A percentile compares a stretch with the other conserved stretches of the same genome.
These are phyloP conservation scores for Lyophyllum atratum DNA, from an alignment of 768 basidiomycete species.

Conservation along the genomic window DNA sequence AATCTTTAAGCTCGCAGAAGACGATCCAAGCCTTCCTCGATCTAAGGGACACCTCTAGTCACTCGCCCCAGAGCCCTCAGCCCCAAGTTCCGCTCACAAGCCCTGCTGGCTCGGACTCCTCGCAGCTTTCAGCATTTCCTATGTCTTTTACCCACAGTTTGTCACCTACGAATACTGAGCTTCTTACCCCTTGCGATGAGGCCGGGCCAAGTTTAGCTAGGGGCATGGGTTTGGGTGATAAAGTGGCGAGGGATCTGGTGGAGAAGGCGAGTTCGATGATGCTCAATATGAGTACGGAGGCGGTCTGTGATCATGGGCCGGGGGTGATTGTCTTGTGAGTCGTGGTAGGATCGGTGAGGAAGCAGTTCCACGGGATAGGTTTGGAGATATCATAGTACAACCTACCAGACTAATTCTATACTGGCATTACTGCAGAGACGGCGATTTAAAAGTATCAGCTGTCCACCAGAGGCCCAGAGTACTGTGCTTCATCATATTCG, in stretches of 20 bases:
- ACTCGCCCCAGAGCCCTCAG: constrained; percentile 27
- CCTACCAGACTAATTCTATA: background rate
- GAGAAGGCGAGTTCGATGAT: constrained; percentile 12
- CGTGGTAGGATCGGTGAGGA: background rate
- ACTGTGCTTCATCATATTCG: background rate
- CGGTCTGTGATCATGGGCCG: constrained; percentile 17
- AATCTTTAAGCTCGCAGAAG: constrained; percentile 24
- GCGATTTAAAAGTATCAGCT: background rate
- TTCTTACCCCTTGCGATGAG: constrained; percentile 32
- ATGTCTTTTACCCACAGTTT: constrained; percentile 19
- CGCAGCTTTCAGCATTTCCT: constrained; percentile 26
- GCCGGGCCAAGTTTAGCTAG: background rate
- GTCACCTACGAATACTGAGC: constrained; percentile 28
- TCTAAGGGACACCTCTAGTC: constrained; percentile 25
- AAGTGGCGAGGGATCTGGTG: constrained; percentile 11
- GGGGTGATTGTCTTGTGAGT: constrained; percentile 4
- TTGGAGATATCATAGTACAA: background rate
- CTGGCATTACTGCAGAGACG: too few species aligned
- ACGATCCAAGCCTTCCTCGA: constrained; percentile 27
- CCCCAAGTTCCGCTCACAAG: constrained; percentile 20
- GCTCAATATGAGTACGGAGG: constrained; percentile 19
- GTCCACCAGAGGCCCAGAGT: background rate
- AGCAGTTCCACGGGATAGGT: background rate
- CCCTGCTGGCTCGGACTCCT: constrained; percentile 23
- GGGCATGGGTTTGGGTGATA: constrained; percentile 6